Conservation (phyloP, 495 filamentous ascomycete species). For the Parmelia sp. region DNA sequence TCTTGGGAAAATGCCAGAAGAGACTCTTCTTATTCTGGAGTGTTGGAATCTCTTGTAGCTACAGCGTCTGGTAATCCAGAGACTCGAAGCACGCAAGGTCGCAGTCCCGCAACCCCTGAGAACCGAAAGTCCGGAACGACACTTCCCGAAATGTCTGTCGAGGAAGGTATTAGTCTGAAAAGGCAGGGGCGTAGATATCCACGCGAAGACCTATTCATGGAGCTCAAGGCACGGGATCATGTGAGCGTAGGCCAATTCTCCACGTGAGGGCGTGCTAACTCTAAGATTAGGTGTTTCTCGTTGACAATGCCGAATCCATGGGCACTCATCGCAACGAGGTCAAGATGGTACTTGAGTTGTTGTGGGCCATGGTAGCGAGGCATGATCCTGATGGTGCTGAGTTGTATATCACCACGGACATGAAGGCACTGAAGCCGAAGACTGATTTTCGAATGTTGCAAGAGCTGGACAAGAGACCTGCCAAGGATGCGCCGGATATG, state of each 20-base stretch:
- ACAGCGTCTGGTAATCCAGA: too few relatives aligned
- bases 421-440: conserved; percentile 2
- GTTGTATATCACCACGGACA: conserved; percentile 31
- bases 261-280: background rate
- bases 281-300: conserved; percentile 31
- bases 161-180: background rate
- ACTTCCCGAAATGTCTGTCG: background rate
- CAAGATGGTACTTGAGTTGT: conserved; percentile 25
- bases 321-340: conserved; percentile 26
- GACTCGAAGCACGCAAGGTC: background rate
- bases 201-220: conserved; percentile 1
- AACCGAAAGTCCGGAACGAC: background rate
- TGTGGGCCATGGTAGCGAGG: conserved; percentile 32
- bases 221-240: conserved; percentile 3
- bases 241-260: background rate
- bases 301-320: conserved; percentile 37
- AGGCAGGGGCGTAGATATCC: background rate
- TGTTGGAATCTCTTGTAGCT: background rate
- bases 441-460: background rate
- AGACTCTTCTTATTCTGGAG: background rate
- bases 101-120: background rate
- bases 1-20: background rate
- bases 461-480: conserved; percentile 4
- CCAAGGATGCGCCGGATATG: conserved; percentile 20
- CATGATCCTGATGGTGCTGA: conserved; percentile 33